Evolutionary conservation across 2,329 filamentous ascomycete species (phyloP), one percentile per base, ranked within the genome.

Genomic region (Neopestalotiopsis sp.): DNA sequence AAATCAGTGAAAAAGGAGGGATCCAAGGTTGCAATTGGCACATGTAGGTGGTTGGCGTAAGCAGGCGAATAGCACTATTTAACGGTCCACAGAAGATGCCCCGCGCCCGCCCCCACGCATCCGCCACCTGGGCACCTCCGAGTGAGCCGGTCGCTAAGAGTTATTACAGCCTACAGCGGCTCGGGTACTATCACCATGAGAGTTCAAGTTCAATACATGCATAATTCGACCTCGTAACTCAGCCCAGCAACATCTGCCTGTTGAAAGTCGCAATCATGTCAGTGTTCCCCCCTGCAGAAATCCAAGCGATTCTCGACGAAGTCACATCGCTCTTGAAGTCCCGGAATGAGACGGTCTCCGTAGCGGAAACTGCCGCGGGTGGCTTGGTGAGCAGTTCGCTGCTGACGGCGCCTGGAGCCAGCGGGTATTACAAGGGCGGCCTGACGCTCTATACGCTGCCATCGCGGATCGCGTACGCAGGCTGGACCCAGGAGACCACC

Each of bases 401-500:
- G 24, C 85, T 91, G 69, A 85, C 87, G 67, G 84, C 82, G 17
- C 87, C 89, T 0, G 89, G 89, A 49, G 89, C 89, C 20, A 88
- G 84, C 5, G 77, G 78, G 14, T 83, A 88, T 76, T 91, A 89
- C 81, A 84, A 85, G 71, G 89, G 89, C 67, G 89, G 89, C n/a
- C 78, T 90, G 42, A 91, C 88, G 0, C 81, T 90, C 57, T 90
- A 90, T 80, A 90, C 88, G 0, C 82, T 90, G 28, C 83, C 85
- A 70, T 88, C 86, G 2, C 84, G 88, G 68, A 80, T 89, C 67
- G 84, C 85, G 40, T 90, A 85, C 75, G 88, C 85, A 0, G 89
- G 89, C 62, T 91, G 89, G 89, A 90, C 87, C 0, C 78, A 85
- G 65, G 83, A 83, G 5, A 78, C 81, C 59, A 80, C 87, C n/a